Conservation (phyloP, 495 filamentous ascomycete genomes). For the Neurospora sp. region DNA sequence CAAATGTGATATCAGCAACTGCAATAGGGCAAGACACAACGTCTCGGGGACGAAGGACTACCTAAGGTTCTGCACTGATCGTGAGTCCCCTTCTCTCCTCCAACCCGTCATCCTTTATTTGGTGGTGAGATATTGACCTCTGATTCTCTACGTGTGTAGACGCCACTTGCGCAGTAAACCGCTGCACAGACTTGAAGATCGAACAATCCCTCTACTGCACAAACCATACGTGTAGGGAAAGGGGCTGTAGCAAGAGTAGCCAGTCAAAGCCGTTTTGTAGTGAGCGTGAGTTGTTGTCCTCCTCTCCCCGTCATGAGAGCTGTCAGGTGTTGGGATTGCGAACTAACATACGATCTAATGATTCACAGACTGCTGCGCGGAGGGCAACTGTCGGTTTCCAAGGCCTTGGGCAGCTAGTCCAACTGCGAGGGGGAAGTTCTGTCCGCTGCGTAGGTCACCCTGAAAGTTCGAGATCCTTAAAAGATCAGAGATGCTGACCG, state of each 20-base stretch:
- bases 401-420: not conserved
- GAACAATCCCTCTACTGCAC: constrained; percentile 13
- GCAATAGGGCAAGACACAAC: constrained; percentile 7
- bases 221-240: constrained; percentile 19
- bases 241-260: constrained; percentile 15
- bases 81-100: constrained; percentile 7
- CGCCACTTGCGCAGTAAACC: constrained; percentile 11
- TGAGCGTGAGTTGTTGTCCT: constrained; percentile 18
- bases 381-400: constrained; percentile 1
- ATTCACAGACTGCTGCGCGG: constrained; percentile 8
- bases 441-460: constrained; percentile 11
- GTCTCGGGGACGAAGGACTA: constrained; percentile 12
- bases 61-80: constrained; percentile 15
- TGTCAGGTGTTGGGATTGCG: not conserved
- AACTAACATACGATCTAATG: too few species aligned
- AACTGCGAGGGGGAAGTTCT: constrained; percentile 2
- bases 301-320: too few species aligned
- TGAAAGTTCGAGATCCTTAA: too few species aligned
- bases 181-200: constrained; percentile 11
- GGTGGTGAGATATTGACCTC: too few species aligned
- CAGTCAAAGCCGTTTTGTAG: constrained; percentile 12
- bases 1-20: constrained; percentile 12
- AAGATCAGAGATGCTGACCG: not conserved
- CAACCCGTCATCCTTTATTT: too few species aligned
- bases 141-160: too few species aligned